These are phyloP conservation scores for Physocladia obscura DNA, from an alignment of 192 early-diverging fungal species.

Conservation along the genomic window DNA sequence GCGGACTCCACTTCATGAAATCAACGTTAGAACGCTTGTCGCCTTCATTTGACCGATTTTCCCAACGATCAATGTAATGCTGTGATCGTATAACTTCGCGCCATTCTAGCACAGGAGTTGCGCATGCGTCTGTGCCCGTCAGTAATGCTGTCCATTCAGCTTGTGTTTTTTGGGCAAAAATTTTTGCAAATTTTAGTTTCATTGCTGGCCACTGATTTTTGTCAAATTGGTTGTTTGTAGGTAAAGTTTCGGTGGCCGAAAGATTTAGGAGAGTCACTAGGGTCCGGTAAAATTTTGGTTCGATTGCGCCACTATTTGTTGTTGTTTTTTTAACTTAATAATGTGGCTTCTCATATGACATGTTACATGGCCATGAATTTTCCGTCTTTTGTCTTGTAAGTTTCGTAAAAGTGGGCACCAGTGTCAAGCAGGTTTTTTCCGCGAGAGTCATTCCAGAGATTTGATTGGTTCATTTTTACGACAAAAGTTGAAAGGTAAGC, in stretches of 20 bases:
- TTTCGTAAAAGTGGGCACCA: constrained; percentile 68
- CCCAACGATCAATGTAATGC: constrained; percentile 9
- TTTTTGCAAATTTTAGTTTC: constrained; percentile 44
- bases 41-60: constrained; percentile 29
- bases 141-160: constrained; percentile 63
- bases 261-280: constrained; percentile 47
- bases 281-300: constrained; percentile 62
- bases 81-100: constrained; percentile 21
- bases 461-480: constrained; percentile 58
- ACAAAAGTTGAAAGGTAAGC: constrained; percentile 61
- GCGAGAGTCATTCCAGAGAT: constrained; percentile 50
- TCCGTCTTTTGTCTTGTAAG: constrained; percentile 67
- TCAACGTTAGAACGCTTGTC: neutral
- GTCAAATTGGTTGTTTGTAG: constrained; percentile 50
- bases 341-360: too few relatives aligned
- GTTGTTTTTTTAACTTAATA: neutral
- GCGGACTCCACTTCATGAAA: constrained; percentile 35
- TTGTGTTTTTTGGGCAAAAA: constrained; percentile 60
- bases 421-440: constrained; percentile 65
- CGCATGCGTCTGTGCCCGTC: constrained; percentile 63
- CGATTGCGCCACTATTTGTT: constrained; percentile 51
- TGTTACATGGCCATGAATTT: constrained; percentile 64
- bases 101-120: constrained; percentile 59
- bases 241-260: neutral
- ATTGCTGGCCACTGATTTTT: constrained; percentile 51